These are phyloP conservation scores for Ceratonia siliqua DNA, from an alignment of 306 rosid genomes.

Conservation along the genomic window DNA sequence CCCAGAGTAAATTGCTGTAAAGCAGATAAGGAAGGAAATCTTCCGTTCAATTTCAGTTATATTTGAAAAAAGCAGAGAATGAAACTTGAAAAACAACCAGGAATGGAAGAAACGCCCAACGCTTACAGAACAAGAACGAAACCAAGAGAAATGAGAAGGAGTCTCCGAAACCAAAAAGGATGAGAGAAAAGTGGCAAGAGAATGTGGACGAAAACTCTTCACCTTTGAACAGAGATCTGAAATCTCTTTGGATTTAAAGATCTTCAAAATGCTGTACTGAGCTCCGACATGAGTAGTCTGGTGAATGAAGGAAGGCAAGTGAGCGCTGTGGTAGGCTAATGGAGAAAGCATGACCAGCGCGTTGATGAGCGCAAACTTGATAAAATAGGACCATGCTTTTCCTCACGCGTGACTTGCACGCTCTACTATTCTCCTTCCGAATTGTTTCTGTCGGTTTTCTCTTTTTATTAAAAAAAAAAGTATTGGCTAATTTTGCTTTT, in stretches of 20 bases:
- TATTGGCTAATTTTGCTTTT: neutral
- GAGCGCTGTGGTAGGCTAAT: neutral
- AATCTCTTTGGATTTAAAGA: neutral
- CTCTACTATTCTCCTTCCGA: neutral
- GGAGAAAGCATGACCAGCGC: neutral
- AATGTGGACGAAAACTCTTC: neutral
- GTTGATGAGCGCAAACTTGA: neutral
- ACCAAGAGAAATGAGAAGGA: constrained; percentile 1
- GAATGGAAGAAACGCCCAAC: neutral
- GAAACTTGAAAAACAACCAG: neutral
- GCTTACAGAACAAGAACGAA: neutral
- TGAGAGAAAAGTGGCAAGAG: neutral
- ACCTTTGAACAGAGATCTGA: constrained; percentile 25
- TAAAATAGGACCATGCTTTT: constrained; percentile 1
- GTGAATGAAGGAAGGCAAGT: neutral
- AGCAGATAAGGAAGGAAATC: neutral
- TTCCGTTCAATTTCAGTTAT: neutral
- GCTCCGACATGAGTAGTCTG: neutral
- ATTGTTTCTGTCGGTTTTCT: neutral
- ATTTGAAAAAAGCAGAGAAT: neutral
- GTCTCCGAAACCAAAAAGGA: neutral
- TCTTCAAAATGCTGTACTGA: neutral
- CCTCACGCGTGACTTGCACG: constrained; percentile 31
- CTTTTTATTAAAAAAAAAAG: neutral
- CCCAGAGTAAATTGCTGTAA: neutral